Percentiles rank a stretch among this genome's conserved stretches.
phyloP scores from a whole-genome alignment of 1,284 basidiomycete species.

The Fomitopsis schrenkii region DNA sequence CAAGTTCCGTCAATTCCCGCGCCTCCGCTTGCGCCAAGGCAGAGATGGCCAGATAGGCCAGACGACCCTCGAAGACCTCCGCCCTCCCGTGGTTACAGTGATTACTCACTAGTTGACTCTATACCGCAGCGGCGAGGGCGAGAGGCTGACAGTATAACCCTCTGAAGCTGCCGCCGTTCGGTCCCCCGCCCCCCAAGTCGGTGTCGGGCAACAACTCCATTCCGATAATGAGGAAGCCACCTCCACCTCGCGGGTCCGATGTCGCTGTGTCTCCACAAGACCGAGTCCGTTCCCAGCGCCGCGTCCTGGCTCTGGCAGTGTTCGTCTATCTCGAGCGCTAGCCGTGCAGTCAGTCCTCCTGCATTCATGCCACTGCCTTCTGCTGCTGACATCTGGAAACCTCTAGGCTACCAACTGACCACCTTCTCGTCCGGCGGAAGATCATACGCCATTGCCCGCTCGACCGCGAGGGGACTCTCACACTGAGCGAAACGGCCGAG shows the following conservation, averaged over 20 bases:
- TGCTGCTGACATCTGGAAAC: not conserved
- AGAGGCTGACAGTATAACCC: slow-evolving; percentile 14
- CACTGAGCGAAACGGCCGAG: not conserved
- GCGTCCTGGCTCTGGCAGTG: not conserved
- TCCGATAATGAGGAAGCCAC: slow-evolving; percentile 5
- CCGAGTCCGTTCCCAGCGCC: not conserved
- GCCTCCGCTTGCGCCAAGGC: slow-evolving; percentile 11
- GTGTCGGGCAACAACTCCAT: slow-evolving; percentile 9
- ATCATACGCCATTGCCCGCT: not conserved
- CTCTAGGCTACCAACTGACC: not conserved
- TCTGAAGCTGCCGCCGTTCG: slow-evolving; percentile 16
- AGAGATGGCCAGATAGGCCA: slow-evolving; percentile 15
- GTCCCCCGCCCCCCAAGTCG: not conserved
- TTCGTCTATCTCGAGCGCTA: not conserved
- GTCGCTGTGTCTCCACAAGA: not conserved
- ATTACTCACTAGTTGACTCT: slow-evolving; percentile 16
- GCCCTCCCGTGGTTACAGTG: slow-evolving; percentile 11
- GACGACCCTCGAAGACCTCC: slow-evolving; percentile 13
- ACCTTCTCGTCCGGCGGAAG: not conserved
- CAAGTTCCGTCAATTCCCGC: slow-evolving; percentile 1
- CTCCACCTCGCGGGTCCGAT: not conserved
- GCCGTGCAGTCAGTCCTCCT: not conserved
- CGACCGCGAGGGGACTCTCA: slow-evolving; percentile 1
- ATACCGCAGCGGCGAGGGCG: slow-evolving; percentile 27
- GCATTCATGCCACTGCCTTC: not conserved